Conservation (phyloP, 148 eudicot genomes). For the Chenopodium suecicum region DNA sequence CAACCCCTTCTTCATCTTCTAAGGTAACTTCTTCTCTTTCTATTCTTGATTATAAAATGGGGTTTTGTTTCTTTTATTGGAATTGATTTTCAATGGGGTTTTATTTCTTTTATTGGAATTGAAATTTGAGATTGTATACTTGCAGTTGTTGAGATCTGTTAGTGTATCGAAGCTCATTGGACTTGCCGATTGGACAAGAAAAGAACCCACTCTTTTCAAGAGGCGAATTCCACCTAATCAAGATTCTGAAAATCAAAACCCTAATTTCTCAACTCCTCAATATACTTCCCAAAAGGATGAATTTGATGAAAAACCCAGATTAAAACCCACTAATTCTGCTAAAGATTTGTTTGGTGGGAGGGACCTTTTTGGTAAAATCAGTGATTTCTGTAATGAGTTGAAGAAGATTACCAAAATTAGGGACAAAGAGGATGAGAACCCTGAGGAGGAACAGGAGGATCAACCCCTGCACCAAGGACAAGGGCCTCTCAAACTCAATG, state of each 20-base stretch:
- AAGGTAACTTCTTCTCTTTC: not conserved
- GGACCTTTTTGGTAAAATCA: slow-evolving; percentile 59
- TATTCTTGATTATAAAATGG: not conserved
- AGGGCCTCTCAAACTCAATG: not conserved
- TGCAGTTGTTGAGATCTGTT: slow-evolving; percentile 57
- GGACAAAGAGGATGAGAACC: slow-evolving; percentile 33
- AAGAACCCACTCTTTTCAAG: slow-evolving; percentile 55
- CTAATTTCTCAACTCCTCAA: slow-evolving; percentile 47
- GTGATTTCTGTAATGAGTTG: slow-evolving; percentile 73
- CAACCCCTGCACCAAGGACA: too few relatives aligned
- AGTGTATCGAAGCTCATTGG: slow-evolving; percentile 58
- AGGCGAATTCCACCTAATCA: slow-evolving; percentile 54
- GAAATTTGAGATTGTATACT: not conserved
- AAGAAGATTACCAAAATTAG: slow-evolving; percentile 52
- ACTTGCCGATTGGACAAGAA: slow-evolving; percentile 46
- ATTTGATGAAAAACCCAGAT: slow-evolving; percentile 16
- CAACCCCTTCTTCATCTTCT: slow-evolving; percentile 38
- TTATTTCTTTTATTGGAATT: too few relatives aligned
- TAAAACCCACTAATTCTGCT: slow-evolving; percentile 60
- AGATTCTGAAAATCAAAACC: slow-evolving; percentile 73
- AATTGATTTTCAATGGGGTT: not conserved
- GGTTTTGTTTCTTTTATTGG: too few relatives aligned
- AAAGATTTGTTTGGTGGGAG: slow-evolving; percentile 72
- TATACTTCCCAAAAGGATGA: slow-evolving; percentile 34
- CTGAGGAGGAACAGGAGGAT: not conserved